Base-by-base conservation (phyloP, 1,284 basidiomycete species). In the Apiotrichum brassicae region DNA sequence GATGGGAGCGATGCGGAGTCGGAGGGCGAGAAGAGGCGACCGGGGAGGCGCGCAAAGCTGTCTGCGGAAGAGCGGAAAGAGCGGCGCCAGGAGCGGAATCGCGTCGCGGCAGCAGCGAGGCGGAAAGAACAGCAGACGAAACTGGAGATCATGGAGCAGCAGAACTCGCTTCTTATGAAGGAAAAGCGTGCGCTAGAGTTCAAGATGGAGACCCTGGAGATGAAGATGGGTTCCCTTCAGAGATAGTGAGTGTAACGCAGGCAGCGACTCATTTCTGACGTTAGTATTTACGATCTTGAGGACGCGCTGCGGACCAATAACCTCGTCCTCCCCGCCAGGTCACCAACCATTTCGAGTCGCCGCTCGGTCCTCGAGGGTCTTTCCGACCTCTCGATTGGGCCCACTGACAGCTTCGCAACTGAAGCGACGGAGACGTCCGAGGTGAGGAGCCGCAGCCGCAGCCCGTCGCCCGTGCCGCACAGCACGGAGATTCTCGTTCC, bases 271-370 rank as follows among this genome's bases (percentile, higher is more conserved):
- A 11, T 6, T n/a, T 11, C 39, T 28, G 14, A 24, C 12, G 18
- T 19, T 19, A 42, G 40, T n/a, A 26, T 42, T n/a, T 42, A 42
- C 19, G 40, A 42, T n/a, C 40, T 42, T 19, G 40, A 42, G 14
- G 40, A 9, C 13, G 13, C 19, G 24, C 26, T 42, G 4, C 25
- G 18, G 9, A 3, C n/a, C 13, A n/a, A 42, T 6, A 19, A 32
- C 13, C 14, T 42, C 12, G 19, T 9, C 18, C 40, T 42, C 24
- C 40, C 40, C 4, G n/a, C 26, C 3, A 25, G 40, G 18, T 42
- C 40, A 12, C 40, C 40, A 7, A 26, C 4, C 2, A 9, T 25
- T 7, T 2, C 38, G 2, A 14, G 19, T 9, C 38, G 38, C 24
- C 2, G 16, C n/a, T n/a, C n/a, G n/a, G n/a, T n/a, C n/a, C n/a